phyloP scores from a whole-genome alignment of 768 basidiomycete genomes.

The Tricholoma saponaceum region DNA sequence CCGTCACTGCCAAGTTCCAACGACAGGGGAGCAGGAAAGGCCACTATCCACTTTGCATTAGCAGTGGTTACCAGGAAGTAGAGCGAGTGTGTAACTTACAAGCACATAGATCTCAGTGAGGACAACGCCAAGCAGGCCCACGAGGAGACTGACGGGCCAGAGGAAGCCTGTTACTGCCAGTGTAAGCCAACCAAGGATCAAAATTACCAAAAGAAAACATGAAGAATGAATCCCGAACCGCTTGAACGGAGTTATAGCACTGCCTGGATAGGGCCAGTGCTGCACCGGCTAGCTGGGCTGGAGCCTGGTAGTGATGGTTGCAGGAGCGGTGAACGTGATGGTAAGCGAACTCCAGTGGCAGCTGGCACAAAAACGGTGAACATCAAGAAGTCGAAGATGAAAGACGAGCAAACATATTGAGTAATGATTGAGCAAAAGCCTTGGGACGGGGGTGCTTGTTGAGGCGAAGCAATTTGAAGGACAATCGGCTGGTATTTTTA shows the following conservation, averaged over 20 bases:
- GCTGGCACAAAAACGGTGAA: too few species aligned
- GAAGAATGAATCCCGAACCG: background rate
- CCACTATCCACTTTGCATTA: constrained; percentile 18
- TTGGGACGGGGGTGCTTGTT: too few species aligned
- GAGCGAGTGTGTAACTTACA: constrained; percentile 13
- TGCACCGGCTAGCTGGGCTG: background rate
- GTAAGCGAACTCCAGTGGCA: too few species aligned
- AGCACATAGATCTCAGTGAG: constrained; percentile 20
- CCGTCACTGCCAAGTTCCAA: too few species aligned
- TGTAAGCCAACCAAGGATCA: background rate
- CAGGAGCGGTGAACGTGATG: too few species aligned
- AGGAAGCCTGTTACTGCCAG: too few species aligned
- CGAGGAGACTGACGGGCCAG: constrained; percentile 14
- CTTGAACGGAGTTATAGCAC: background rate
- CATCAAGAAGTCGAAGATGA: too few species aligned
- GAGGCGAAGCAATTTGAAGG: too few species aligned
- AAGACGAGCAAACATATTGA: too few species aligned
- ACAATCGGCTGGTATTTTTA: too few species aligned
- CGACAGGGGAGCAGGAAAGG: constrained; percentile 25
- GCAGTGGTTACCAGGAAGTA: background rate
- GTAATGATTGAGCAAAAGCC: too few species aligned
- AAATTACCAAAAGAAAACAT: background rate
- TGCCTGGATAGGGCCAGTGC: background rate
- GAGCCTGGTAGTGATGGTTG: too few species aligned
- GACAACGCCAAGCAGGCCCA: constrained; percentile 29